Evolutionary conservation across 352 stramenopile genomes (phyloP), one percentile per base, ranked within the genome.

Genomic region (Blastocystis sp.): DNA sequence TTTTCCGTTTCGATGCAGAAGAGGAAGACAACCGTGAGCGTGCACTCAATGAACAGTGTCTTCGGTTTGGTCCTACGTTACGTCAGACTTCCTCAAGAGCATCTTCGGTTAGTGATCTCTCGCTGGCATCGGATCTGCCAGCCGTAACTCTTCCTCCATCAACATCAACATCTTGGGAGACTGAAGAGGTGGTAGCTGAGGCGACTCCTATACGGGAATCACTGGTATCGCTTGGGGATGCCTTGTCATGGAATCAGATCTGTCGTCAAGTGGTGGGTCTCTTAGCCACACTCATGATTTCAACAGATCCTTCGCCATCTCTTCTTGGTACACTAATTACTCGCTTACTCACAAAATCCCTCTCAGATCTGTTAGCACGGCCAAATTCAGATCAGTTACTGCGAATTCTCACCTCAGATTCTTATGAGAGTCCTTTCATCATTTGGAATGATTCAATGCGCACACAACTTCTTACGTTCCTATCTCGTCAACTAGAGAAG

Each of bases 381-480:
- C 21, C 32, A 21, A 65, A 83, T 56, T 42, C 51, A 11, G 46
- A 83, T 43, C 46, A 65, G 24, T 56, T 83, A 24, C 71, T 83
- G 7, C 29, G 43, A 12, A 83, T 83, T 43, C 71, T 83, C 14
- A 65, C 49, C 43, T 63, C 71, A 5, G 71, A 83, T 24, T 65
- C 46, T 56, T 83, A 83, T 37, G 71, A 83, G 29, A 65, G 43
- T 1, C 71, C 71, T 2, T 83, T 83, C 29, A 83, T 83, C 54
- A 63, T 83, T 0, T 83, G 71, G 71, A 83, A 51, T 9, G 9
- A 63, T 16, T 21, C 21, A 1, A 83, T 83, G 71, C 71, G 71
- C 19, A 42, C 7, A 0, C 71, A 83, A 16, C 71, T 83, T 16
- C 71, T 83, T 32, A 24, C 12, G 3, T 83, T 83, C 71, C 51